These are phyloP conservation scores for Dactylellina cionopaga DNA, from an alignment of 2,329 filamentous ascomycete species.

Conservation along the genomic window DNA sequence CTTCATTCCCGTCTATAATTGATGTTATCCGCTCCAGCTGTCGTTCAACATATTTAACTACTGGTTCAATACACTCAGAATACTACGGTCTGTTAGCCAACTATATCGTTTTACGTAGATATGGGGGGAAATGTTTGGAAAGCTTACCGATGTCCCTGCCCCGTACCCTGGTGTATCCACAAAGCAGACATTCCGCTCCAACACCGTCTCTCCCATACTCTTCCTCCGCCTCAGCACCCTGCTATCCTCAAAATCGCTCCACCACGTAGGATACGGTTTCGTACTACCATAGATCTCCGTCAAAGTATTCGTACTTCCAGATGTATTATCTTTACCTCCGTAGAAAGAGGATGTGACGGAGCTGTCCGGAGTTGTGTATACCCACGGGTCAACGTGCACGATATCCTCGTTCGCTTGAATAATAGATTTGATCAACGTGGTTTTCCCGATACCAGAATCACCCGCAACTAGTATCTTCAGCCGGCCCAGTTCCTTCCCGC, in stretches of 20 bases:
- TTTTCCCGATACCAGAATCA: slow-evolving; percentile 82
- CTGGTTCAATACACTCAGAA: slow-evolving; percentile 69
- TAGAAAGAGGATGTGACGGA: slow-evolving; percentile 55
- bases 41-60: slow-evolving; percentile 77
- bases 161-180: slow-evolving; percentile 80
- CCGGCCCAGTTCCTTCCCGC: slow-evolving; percentile 82
- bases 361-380: slow-evolving; percentile 50
- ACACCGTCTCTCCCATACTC: slow-evolving; percentile 77
- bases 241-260: slow-evolving; percentile 79
- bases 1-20: slow-evolving; percentile 72
- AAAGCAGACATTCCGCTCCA: slow-evolving; percentile 94
- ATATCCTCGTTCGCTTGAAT: slow-evolving; percentile 89
- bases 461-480: slow-evolving; percentile 91
- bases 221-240: slow-evolving; percentile 71
- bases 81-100: slow-evolving; percentile 59
- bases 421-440: slow-evolving; percentile 86
- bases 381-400: slow-evolving; percentile 83
- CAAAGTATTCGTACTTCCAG: slow-evolving; percentile 61
- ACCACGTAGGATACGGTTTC: slow-evolving; percentile 88
- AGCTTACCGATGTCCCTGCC: slow-evolving; percentile 66
- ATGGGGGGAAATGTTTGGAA: background rate
- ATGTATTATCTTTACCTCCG: slow-evolving; percentile 49
- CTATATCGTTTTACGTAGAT: background rate
- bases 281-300: slow-evolving; percentile 81
- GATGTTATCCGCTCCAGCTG: slow-evolving; percentile 72